These are phyloP conservation scores for Candida hispaniensis DNA, from an alignment of 805 yeast genomes.

Conservation along the genomic window DNA sequence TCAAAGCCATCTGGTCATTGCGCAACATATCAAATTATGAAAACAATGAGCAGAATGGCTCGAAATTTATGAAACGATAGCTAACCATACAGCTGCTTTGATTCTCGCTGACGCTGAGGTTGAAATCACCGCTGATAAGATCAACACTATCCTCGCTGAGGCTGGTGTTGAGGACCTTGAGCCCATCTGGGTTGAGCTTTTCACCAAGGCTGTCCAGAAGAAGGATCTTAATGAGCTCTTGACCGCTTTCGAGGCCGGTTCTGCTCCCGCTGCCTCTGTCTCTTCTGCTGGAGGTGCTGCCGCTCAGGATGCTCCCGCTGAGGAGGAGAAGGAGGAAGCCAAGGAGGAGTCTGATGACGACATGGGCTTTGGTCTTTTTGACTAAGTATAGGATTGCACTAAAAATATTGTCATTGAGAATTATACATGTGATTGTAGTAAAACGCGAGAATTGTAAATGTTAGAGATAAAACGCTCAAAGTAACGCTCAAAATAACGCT, in stretches of 20 bases:
- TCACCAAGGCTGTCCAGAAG: conserved; percentile 78
- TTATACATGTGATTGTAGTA: too few species aligned
- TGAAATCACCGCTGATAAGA: conserved; percentile 83
- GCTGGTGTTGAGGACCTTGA: conserved; percentile 72
- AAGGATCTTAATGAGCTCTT: conserved; percentile 74
- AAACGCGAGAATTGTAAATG: too few species aligned
- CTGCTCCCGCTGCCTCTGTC: conserved; percentile 58
- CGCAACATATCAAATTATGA: too few species aligned
- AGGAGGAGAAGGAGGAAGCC: conserved; percentile 44
- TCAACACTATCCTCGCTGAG: conserved; percentile 63
- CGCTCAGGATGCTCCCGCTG: conserved; percentile 52
- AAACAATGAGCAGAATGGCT: background rate
- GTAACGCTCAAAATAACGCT: too few species aligned
- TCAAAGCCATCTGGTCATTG: too few species aligned
- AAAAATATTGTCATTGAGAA: too few species aligned
- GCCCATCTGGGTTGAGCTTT: conserved; percentile 75
- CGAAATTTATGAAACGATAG: background rate
- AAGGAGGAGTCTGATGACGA: conserved; percentile 62
- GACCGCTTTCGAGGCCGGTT: conserved; percentile 55
- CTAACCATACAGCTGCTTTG: conserved; percentile 58
- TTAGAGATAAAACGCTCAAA: too few species aligned
- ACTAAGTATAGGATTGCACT: conserved; percentile 35
- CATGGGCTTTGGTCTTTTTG: conserved; percentile 94
- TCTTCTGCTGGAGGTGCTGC: conserved; percentile 52
- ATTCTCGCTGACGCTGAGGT: conserved; percentile 95